phyloP scores from a whole-genome alignment of 306 rosid species.

The Oxytropis ochrocephala region DNA sequence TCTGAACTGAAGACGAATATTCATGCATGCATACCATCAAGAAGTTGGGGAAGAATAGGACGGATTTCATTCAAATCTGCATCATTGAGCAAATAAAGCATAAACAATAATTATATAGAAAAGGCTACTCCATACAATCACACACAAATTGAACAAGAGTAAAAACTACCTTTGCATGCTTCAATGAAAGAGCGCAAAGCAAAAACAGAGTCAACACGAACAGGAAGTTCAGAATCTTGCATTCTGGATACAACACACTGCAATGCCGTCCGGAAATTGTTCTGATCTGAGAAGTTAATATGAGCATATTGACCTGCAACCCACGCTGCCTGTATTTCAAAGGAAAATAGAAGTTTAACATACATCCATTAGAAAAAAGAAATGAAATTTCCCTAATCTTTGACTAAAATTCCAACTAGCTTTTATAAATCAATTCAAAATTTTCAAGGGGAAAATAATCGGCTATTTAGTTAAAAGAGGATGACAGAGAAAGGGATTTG shows the following conservation, averaged over 20 bases:
- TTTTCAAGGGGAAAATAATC: not conserved
- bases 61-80: constrained; percentile 96
- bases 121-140: not conserved
- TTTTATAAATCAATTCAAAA: not conserved
- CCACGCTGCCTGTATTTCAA: constrained; percentile 79
- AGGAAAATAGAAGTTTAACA: not conserved
- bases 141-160: not conserved
- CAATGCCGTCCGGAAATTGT: constrained; percentile 79
- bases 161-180: constrained; percentile 76
- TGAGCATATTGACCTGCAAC: constrained; percentile 98
- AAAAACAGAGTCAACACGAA: constrained; percentile 96
- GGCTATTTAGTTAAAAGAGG: not conserved
- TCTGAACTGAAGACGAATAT: not conserved
- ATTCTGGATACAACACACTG: constrained; percentile 88
- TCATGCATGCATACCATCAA: constrained; percentile 60
- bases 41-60: constrained; percentile 92
- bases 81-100: not conserved
- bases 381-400: not conserved
- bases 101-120: not conserved
- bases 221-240: constrained; percentile 94
- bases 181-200: constrained; percentile 93
- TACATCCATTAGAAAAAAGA: not conserved
- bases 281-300: constrained; percentile 71
- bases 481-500: not conserved
- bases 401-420: not conserved